phyloP scores from a whole-genome alignment of 768 basidiomycete genomes.

The Mycena crocata region DNA sequence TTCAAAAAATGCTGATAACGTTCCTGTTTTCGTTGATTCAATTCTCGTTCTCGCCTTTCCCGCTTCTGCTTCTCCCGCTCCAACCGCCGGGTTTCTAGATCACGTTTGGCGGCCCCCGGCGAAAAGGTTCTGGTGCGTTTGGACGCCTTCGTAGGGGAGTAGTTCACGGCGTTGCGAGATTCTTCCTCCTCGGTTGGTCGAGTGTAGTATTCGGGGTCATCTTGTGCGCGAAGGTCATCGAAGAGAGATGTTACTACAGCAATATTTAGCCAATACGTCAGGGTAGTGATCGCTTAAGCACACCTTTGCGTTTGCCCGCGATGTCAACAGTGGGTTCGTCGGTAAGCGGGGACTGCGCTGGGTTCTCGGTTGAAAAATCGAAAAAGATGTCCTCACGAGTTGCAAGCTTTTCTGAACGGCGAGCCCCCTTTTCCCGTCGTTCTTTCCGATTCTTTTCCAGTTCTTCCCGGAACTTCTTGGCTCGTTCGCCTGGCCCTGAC shows the following conservation, averaged over 20 bases:
- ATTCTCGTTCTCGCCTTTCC: conserved; percentile 51
- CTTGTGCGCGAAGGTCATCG: conserved; percentile 46
- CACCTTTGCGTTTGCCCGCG: conserved; percentile 63
- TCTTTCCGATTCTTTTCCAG: conserved; percentile 47
- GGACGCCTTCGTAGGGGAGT: conserved; percentile 43
- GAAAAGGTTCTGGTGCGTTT: conserved; percentile 68
- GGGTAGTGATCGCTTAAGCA: background rate
- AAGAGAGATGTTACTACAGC: conserved; percentile 48
- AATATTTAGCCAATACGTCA: background rate
- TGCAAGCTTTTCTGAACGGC: conserved; percentile 40
- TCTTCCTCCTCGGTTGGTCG: conserved; percentile 46
- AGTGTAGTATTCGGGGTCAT: conserved; percentile 45
- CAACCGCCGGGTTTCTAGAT: conserved; percentile 48
- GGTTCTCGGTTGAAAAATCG: conserved; percentile 32
- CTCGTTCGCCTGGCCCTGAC: conserved; percentile 33
- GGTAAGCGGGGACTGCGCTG: conserved; percentile 31
- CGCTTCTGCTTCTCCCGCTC: conserved; percentile 57
- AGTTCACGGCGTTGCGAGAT: conserved; percentile 46
- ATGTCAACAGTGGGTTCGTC: conserved; percentile 41
- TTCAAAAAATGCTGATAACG: conserved; percentile 54
- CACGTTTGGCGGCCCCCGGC: conserved; percentile 53
- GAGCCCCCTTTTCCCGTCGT: conserved; percentile 45
- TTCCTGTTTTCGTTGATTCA: conserved; percentile 50
- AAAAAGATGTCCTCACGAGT: conserved; percentile 29
- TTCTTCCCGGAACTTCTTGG: conserved; percentile 45